phyloP scores from a whole-genome alignment of 306 rosid species.

The Quillaja saponaria region DNA sequence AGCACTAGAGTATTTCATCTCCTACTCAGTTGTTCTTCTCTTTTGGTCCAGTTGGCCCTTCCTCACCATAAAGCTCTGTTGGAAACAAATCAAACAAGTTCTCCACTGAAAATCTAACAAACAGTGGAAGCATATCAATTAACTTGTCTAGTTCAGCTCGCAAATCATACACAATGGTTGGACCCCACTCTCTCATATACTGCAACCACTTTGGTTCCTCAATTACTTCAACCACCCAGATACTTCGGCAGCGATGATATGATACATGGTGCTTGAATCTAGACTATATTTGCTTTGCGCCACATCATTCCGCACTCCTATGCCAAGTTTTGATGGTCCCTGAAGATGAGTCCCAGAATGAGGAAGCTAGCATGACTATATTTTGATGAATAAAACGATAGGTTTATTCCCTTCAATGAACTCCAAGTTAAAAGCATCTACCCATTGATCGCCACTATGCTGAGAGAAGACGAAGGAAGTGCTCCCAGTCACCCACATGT shows the following conservation, averaged over 20 bases:
- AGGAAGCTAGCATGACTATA: conserved; percentile 86
- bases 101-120: conserved; percentile 82
- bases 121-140: conserved; percentile 66
- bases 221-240: conserved; percentile 63
- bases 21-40: conserved; percentile 88
- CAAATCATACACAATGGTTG: conserved; percentile 64
- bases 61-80: conserved; percentile 84
- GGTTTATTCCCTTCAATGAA: conserved; percentile 69
- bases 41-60: conserved; percentile 97
- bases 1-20: conserved; percentile 71
- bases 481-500: conserved; percentile 98
- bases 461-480: conserved; percentile 86
- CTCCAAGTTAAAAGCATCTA: conserved; percentile 67
- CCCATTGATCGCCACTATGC: conserved; percentile 92
- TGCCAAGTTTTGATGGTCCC: conserved; percentile 73
- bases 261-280: conserved; percentile 71
- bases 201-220: conserved; percentile 93
- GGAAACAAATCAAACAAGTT: conserved; percentile 77
- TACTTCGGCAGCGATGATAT: conserved; percentile 84
- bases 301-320: conserved; percentile 76
- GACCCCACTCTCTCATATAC: conserved; percentile 99
- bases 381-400: conserved; percentile 80
- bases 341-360: conserved; percentile 81
- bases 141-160: conserved; percentile 71
- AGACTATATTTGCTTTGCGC: conserved; percentile 63